Conservation (phyloP, 805 yeast genomes). For the Blastobotrys attinorum region DNA sequence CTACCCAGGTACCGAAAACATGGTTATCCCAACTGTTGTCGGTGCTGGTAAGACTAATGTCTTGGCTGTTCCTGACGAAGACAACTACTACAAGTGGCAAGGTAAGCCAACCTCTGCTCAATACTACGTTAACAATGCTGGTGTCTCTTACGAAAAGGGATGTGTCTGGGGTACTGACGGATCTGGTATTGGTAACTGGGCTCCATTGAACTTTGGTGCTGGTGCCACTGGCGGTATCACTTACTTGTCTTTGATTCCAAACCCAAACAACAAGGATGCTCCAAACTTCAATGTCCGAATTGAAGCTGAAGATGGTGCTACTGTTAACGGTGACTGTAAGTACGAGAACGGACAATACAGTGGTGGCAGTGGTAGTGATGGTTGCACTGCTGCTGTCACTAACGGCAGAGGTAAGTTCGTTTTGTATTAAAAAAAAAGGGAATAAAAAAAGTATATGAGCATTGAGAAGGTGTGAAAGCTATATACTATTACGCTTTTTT, state of each 20-base stretch:
- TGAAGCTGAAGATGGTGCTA: slow-evolving; percentile 57
- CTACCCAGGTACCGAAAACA: slow-evolving; percentile 98
- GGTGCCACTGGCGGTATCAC: slow-evolving; percentile 69
- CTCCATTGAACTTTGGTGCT: slow-evolving; percentile 92
- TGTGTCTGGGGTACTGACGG: slow-evolving; percentile 87
- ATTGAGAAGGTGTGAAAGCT: too few species aligned
- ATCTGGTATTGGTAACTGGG: slow-evolving; percentile 93
- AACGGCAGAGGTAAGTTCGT: slow-evolving; percentile 80
- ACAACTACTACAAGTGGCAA: slow-evolving; percentile 70
- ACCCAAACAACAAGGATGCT: slow-evolving; percentile 74
- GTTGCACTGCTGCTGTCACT: slow-evolving; percentile 90
- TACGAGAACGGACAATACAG: slow-evolving; percentile 73
- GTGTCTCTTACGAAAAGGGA: slow-evolving; percentile 83
- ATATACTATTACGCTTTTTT: too few species aligned
- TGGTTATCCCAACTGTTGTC: slow-evolving; percentile 89
- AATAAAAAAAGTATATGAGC: too few species aligned
- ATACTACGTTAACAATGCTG: slow-evolving; percentile 96
- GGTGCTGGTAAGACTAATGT: slow-evolving; percentile 56
- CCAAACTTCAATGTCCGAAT: slow-evolving; percentile 73
- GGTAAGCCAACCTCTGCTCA: slow-evolving; percentile 85
- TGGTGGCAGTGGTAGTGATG: slow-evolving; percentile 64
- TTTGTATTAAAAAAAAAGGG: slow-evolving; percentile 42
- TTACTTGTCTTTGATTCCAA: slow-evolving; percentile 87
- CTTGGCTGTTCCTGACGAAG: slow-evolving; percentile 74
- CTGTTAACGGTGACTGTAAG: slow-evolving; percentile 64